Evolutionary conservation across 129 eudicot species (phyloP).

Genomic region (Oenanthe sinensis): DNA sequence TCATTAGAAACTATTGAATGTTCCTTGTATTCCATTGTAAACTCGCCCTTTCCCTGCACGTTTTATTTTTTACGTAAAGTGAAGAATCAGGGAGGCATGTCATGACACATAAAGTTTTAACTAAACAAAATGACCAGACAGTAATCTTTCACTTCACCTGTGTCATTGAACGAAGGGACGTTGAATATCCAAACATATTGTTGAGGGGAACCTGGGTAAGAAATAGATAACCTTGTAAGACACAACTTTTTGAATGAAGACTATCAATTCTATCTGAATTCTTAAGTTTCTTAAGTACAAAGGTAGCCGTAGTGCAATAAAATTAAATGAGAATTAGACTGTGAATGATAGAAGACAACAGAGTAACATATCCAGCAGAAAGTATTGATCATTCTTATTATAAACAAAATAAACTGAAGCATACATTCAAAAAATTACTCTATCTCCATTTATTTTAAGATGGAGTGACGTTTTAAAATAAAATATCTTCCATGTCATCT

Average conservation of each 20-base stretch:
- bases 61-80: not conserved
- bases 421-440: no score
- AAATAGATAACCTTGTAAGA: not conserved
- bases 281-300: no score
- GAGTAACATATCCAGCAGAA: not conserved
- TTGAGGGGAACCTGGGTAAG: constrained; percentile 79
- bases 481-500: not conserved
- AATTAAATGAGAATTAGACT: not conserved
- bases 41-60: constrained; percentile 92
- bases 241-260: not conserved
- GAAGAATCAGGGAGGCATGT: not conserved
- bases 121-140: not conserved
- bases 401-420: not conserved
- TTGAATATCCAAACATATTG: constrained; percentile 97
- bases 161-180: constrained; percentile 95
- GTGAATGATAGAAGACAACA: not conserved
- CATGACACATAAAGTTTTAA: not conserved
- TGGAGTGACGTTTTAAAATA: not conserved
- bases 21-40: constrained; percentile 89
- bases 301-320: no score
- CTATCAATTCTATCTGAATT: not conserved
- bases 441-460: not conserved
- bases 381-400: not conserved
- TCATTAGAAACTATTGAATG: constrained; percentile 79
- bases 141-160: constrained; percentile 43